A percentile compares a stretch with the other conserved stretches of the same genome.
These are phyloP conservation scores for Pseudonitzschia pungens DNA, from an alignment of 108 stramenopile species.

Conservation along the genomic window DNA sequence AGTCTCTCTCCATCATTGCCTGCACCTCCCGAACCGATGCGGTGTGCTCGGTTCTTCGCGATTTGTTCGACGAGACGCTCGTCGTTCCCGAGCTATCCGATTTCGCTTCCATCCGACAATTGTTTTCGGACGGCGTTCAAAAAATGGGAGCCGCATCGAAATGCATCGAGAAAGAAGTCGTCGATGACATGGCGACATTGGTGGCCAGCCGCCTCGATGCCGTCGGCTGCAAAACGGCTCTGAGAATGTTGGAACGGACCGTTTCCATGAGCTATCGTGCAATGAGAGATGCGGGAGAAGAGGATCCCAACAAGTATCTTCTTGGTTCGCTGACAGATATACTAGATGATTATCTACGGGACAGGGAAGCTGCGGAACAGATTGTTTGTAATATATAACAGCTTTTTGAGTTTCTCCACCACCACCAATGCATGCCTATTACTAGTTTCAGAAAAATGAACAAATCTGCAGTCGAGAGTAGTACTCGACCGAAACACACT, in stretches of 20 bases:
- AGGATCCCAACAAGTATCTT: not conserved
- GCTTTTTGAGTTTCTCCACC: not conserved
- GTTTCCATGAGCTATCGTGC: constrained; percentile 36
- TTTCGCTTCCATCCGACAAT: constrained; percentile 39
- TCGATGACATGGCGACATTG: constrained; percentile 38
- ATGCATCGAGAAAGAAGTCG: constrained; percentile 20
- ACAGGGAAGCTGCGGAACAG: constrained; percentile 14
- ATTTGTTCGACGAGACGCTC: constrained; percentile 73
- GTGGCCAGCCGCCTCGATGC: constrained; percentile 43
- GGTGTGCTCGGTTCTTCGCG: constrained; percentile 57
- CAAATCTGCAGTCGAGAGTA: too few species aligned
- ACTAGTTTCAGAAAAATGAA: too few species aligned
- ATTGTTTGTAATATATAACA: constrained; percentile 8
- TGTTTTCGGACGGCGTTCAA: constrained; percentile 49
- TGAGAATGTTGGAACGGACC: constrained; percentile 64
- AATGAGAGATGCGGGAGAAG: not conserved
- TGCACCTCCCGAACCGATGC: constrained; percentile 69
- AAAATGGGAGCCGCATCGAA: constrained; percentile 22
- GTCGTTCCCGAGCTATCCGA: constrained; percentile 62
- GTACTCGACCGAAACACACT: too few species aligned
- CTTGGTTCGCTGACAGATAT: constrained; percentile 4
- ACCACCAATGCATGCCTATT: too few species aligned
- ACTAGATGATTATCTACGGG: constrained; percentile 14
- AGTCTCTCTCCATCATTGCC: constrained; percentile 62
- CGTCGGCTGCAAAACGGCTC: constrained; percentile 70